phyloP scores from a whole-genome alignment of 140 eudicot species.

The Senecio squalidus region DNA sequence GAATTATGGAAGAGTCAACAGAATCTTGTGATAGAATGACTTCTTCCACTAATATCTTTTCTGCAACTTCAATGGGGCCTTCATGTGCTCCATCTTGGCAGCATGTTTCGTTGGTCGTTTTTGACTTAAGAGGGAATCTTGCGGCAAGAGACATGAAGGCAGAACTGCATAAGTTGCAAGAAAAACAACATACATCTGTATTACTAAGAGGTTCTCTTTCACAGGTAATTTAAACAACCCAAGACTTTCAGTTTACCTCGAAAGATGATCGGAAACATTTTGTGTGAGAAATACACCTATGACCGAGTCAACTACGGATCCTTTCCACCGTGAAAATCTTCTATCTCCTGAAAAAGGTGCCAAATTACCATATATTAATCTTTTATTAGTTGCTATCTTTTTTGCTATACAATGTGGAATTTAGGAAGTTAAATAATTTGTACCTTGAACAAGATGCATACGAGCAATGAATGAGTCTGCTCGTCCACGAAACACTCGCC shows the following conservation, averaged over 20 bases:
- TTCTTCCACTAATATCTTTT: background rate
- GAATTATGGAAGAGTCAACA: background rate
- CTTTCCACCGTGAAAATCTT: conserved; percentile 86
- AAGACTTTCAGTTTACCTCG: conserved; percentile 46
- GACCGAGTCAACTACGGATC: conserved; percentile 94
- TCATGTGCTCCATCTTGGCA: background rate
- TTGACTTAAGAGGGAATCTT: conserved; percentile 29
- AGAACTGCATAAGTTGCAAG: conserved; percentile 46
- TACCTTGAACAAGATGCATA: conserved; percentile 86
- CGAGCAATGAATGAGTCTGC: conserved; percentile 67
- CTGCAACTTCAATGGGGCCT: background rate
- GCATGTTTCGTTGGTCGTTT: background rate
- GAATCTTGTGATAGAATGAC: conserved; percentile 3
- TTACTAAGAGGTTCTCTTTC: background rate
- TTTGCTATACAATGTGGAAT: background rate
- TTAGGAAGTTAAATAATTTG: background rate
- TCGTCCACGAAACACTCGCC: conserved; percentile 51
- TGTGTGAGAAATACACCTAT: conserved; percentile 95
- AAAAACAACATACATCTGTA: background rate
- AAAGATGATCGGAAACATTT: conserved; percentile 88
- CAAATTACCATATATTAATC: background rate
- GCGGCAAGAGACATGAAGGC: conserved; percentile 94
- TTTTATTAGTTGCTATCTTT: background rate
- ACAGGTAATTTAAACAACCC: background rate
- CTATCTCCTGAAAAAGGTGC: conserved; percentile 53